phyloP scores from a whole-genome alignment of 371 early-diverging fungal genomes.

The Dinochytrium kinnereticum region DNA sequence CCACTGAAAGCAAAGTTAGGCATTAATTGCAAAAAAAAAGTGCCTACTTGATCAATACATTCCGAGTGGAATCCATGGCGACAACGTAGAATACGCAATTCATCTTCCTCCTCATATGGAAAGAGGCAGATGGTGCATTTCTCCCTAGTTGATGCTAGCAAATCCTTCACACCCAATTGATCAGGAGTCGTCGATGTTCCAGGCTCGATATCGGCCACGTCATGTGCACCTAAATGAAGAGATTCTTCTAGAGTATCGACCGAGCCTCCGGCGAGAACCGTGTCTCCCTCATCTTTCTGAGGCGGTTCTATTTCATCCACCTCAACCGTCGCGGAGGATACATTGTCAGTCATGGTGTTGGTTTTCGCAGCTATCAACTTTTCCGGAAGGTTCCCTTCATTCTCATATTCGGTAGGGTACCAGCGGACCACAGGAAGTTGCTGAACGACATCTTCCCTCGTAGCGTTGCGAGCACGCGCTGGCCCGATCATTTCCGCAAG shows the following conservation, averaged over 20 bases:
- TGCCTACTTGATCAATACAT: conserved; percentile 76
- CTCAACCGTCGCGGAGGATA: background rate
- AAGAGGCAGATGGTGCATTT: conserved; percentile 70
- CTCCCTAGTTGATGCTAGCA: conserved; percentile 41
- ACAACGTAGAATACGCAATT: conserved; percentile 73
- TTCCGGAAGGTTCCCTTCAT: background rate
- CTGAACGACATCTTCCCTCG: conserved; percentile 34
- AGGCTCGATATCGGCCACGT: background rate
- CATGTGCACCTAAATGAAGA: background rate
- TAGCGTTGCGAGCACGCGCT: conserved; percentile 45
- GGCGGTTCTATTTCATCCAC: background rate
- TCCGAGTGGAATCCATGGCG: conserved; percentile 83
- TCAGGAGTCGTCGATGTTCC: background rate
- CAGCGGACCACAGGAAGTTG: conserved; percentile 39
- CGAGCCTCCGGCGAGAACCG: background rate
- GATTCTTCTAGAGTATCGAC: background rate
- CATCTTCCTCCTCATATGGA: conserved; percentile 67
- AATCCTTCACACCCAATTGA: conserved; percentile 25
- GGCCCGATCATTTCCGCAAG: conserved; percentile 51
- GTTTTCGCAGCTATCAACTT: too few species aligned
- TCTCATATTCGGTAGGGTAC: background rate
- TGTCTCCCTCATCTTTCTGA: background rate
- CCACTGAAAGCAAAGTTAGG: conserved; percentile 33
- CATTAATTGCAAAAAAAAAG: too few species aligned
- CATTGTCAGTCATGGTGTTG: background rate